Conservation (phyloP, 441 rosid species). For the Populus hybrid region DNA sequence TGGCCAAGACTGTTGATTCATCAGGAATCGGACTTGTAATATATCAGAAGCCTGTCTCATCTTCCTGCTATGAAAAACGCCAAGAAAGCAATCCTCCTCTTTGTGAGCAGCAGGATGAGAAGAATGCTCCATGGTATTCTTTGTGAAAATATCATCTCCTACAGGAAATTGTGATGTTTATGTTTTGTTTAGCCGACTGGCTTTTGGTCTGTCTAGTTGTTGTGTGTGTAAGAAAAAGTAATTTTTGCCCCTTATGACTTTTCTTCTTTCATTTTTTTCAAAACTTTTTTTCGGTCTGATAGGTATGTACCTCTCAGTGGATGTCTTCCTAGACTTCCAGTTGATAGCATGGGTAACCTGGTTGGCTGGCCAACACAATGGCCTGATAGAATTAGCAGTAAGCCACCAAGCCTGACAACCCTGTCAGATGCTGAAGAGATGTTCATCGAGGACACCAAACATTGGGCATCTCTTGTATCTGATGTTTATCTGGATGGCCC, state of each 20-base stretch:
- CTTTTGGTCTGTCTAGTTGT: background rate
- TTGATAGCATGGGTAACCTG: conserved; percentile 32
- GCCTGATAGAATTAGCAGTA: conserved; percentile 69
- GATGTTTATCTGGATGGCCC: conserved; percentile 60
- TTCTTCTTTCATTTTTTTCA: background rate
- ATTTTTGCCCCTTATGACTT: background rate
- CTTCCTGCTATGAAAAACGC: conserved; percentile 61
- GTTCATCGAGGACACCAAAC: conserved; percentile 57
- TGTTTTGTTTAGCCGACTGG: background rate
- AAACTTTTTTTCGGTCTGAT: background rate
- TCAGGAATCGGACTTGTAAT: conserved; percentile 75
- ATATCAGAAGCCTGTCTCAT: conserved; percentile 71
- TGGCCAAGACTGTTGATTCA: conserved; percentile 54
- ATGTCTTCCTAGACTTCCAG: conserved; percentile 71
- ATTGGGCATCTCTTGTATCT: conserved; percentile 69
- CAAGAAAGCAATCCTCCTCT: conserved; percentile 53
- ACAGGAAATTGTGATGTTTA: background rate
- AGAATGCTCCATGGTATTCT: conserved; percentile 60
- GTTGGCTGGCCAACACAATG: conserved; percentile 63
- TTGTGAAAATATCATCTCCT: conserved; percentile 17
- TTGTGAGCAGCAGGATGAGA: conserved; percentile 43
- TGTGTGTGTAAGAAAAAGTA: background rate
- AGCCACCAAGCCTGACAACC: conserved; percentile 46
- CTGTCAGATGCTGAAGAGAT: conserved; percentile 37
- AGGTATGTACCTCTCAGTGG: conserved; percentile 72